A percentile compares a stretch with the other conserved stretches of the same genome.
Evolutionary conservation across 768 basidiomycete genomes (phyloP).

Genomic region (Boletus eberwhitei): DNA sequence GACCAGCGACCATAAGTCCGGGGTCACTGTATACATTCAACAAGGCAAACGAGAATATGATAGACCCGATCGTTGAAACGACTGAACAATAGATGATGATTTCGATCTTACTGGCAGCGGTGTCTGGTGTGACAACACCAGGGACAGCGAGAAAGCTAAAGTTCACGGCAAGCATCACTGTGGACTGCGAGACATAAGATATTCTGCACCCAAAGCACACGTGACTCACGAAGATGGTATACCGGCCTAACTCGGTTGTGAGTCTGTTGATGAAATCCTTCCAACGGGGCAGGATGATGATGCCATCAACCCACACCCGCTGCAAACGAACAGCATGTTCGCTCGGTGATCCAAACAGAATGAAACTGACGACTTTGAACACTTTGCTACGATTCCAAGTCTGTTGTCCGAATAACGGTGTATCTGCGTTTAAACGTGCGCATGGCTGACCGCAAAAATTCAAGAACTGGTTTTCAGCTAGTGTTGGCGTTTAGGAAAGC

Average conservation of each 20-base stretch:
- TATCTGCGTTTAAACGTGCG: slow-evolving; percentile 12
- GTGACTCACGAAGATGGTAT: slow-evolving; percentile 11
- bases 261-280: slow-evolving; percentile 11
- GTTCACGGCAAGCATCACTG: slow-evolving; percentile 17
- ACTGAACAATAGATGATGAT: slow-evolving; percentile 16
- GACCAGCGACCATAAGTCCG: background rate
- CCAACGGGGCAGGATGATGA: slow-evolving; percentile 1
- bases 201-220: background rate
- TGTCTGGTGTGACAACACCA: background rate
- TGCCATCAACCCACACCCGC: slow-evolving; percentile 11
- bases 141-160: slow-evolving; percentile 19
- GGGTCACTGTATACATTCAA: slow-evolving; percentile 14
- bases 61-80: slow-evolving; percentile 12
- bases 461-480: slow-evolving; percentile 17
- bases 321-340: slow-evolving; percentile 13
- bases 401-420: slow-evolving; percentile 6
- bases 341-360: slow-evolving; percentile 1
- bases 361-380: background rate
- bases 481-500: background rate
- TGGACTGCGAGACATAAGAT: slow-evolving; percentile 5
- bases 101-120: background rate
- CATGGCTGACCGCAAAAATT: slow-evolving; percentile 12
- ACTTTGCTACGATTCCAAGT: background rate
- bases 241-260: slow-evolving; percentile 5
- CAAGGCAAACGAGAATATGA: slow-evolving; percentile 13